A percentile compares a stretch with the other conserved stretches of the same genome.
Conservation (phyloP, 306 rosid genomes). For the Inga oerstediana region DNA sequence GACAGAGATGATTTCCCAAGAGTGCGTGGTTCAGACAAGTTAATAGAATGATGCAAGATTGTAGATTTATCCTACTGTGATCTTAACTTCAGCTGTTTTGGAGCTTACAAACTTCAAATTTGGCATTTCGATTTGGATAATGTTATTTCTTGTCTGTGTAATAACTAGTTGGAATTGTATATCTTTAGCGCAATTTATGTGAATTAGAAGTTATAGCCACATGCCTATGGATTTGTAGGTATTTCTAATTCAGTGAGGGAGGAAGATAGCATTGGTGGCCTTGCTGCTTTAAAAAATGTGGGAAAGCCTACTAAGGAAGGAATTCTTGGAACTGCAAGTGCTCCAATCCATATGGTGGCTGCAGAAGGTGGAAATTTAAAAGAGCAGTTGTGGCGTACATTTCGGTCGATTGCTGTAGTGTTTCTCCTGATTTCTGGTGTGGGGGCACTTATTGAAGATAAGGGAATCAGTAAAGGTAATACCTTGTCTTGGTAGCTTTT, state of each 20-base stretch:
- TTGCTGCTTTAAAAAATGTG: constrained; percentile 59
- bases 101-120: constrained; percentile 10
- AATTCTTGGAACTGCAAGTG: constrained; percentile 72
- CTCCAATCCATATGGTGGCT: constrained; percentile 80
- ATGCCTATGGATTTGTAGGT: constrained; percentile 52
- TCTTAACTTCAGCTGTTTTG: constrained; percentile 19
- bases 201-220: constrained; percentile 50
- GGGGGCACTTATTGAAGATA: constrained; percentile 80
- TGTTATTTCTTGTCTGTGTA: constrained; percentile 25
- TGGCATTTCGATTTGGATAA: background rate
- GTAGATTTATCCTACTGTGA: background rate
- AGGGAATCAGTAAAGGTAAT: constrained; percentile 79
- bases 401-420: constrained; percentile 62
- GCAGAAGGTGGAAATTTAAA: constrained; percentile 68
- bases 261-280: constrained; percentile 55
- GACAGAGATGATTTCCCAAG: constrained; percentile 14
- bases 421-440: constrained; percentile 75
- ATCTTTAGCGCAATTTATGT: background rate
- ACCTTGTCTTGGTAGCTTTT: constrained; percentile 27
- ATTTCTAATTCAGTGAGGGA: constrained; percentile 54
- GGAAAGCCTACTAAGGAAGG: constrained; percentile 68
- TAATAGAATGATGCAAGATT: constrained; percentile 15
- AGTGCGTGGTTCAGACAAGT: background rate
- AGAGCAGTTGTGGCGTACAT: constrained; percentile 76
- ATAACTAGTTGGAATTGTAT: background rate